Evolutionary conservation across 148 eudicot species (phyloP).

Genomic region (Silene conica): DNA sequence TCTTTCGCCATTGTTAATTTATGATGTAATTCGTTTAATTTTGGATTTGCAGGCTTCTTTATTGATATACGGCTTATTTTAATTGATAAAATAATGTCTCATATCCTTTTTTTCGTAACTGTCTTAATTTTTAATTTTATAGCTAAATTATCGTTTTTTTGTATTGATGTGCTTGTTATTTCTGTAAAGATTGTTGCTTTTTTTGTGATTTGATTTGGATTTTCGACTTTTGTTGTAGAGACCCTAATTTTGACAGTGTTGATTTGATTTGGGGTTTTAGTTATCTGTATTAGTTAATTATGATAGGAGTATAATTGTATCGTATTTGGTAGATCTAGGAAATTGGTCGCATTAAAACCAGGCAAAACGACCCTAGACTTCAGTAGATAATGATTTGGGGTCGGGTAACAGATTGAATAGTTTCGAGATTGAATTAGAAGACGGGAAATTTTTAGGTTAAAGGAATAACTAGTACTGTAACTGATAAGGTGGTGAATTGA

Average conservation of each 20-base stretch:
- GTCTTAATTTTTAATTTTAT: background rate
- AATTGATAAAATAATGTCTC: slow-evolving; percentile 19
- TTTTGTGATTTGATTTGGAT: too few species aligned
- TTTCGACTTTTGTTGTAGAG: background rate
- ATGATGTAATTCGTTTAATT: background rate
- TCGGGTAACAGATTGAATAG: background rate
- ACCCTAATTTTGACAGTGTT: background rate
- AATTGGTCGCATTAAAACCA: background rate
- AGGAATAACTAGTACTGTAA: background rate
- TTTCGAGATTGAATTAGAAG: background rate
- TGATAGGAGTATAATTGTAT: background rate
- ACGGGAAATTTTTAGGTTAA: background rate
- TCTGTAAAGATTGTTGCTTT: background rate
- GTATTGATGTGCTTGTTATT: background rate
- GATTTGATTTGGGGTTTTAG: background rate
- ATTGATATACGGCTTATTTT: slow-evolving; percentile 16
- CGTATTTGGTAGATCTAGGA: background rate
- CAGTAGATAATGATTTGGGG: background rate
- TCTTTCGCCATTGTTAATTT: background rate
- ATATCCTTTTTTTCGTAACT: slow-evolving; percentile 19
- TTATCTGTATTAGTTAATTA: background rate
- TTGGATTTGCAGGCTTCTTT: slow-evolving; percentile 23
- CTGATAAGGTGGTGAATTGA: background rate
- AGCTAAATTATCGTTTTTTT: background rate
- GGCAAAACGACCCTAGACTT: background rate